Base-by-base conservation (phyloP, 768 basidiomycete species). In the Mycena haematopus region DNA sequence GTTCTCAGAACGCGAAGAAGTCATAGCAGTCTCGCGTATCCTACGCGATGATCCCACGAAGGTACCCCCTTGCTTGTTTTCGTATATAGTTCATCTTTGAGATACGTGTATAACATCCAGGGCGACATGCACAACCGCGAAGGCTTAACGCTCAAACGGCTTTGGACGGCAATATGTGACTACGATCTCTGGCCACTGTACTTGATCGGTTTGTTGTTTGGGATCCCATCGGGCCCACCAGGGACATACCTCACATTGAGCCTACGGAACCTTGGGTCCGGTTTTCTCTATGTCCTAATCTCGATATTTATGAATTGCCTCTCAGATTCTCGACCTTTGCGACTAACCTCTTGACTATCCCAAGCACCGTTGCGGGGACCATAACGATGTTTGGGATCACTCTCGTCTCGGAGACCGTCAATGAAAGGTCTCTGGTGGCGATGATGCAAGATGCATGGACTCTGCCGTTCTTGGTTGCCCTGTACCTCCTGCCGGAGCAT, bases 51-150 rank as follows among this genome's bases (percentile, higher is more conserved):
- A 88, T 69, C 86, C 86, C 3, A 78, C 80, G 9, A 88, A 87
- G 75, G 83, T 79, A 22, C 2, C 38, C 19, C n/a, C 1, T 33
- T 9, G 24, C n/a, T 42, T 27, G 15, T 24, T 0, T 50, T 22
- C 35, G n/a, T n/a, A n/a, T n/a, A 44, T 19, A 25, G 11, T 19
- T 47, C 21, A 7, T 22, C 27, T n/a, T 22, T 21, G 29, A 31
- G 6, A 9, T 10, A 49, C 45, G 6, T n/a, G 19, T 42, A 19
- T 21, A n/a, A 22, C 17, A 53, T 56, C 3, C 45, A 84, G 81
- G 83, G 82, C 1, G 86, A 87, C 60, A 88, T 90, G 89, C 87
- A 88, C 72, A 90, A 90, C 63, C 83, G 89, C 44, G 82, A 90
- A 72, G 86, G 82, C 0, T 68, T 90, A 13, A 77, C 82, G 0